These are phyloP conservation scores for Mollisiaceae sp. DNA, from an alignment of 2,329 filamentous ascomycete genomes.

Conservation along the genomic window DNA sequence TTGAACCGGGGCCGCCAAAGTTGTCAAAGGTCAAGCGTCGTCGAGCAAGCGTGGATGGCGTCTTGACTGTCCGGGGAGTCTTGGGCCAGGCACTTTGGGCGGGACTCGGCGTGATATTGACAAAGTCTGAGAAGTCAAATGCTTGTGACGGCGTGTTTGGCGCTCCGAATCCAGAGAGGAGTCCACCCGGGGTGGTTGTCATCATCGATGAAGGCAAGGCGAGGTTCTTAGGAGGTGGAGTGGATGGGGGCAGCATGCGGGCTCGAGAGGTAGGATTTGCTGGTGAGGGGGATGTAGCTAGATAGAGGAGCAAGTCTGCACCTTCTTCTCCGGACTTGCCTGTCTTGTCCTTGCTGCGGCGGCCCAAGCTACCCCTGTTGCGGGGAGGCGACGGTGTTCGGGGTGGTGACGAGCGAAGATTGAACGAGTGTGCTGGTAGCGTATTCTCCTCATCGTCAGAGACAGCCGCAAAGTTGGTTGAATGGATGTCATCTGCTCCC, in stretches of 20 bases:
- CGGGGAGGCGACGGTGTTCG: constrained; percentile 77
- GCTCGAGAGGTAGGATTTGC: constrained; percentile 63
- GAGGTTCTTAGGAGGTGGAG: constrained; percentile 73
- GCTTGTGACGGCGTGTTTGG: constrained; percentile 79
- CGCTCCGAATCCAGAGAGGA: constrained; percentile 67
- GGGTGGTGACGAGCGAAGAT: constrained; percentile 79
- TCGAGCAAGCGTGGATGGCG: constrained; percentile 37
- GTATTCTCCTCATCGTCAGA: constrained; percentile 86
- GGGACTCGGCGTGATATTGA: constrained; percentile 95
- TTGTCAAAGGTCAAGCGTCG: constrained; percentile 41
- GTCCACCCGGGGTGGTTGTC: constrained; percentile 80
- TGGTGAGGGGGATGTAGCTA: constrained; percentile 90
- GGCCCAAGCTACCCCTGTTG: constrained; percentile 53
- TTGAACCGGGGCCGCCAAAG: constrained; percentile 29
- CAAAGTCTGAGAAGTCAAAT: constrained; percentile 96
- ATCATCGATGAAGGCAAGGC: constrained; percentile 84
- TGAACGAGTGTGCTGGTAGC: constrained; percentile 77
- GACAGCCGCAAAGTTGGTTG: constrained; percentile 62
- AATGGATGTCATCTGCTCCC: constrained; percentile 65
- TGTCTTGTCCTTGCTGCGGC: constrained; percentile 55
- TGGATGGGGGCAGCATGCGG: constrained; percentile 73
- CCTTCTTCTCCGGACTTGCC: constrained; percentile 77
- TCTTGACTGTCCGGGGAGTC: constrained; percentile 40
- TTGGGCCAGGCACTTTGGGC: constrained; percentile 79
- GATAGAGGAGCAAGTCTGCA: constrained; percentile 78